Conservation (phyloP, 108 stramenopile genomes). For the Skeletonema grethae region DNA sequence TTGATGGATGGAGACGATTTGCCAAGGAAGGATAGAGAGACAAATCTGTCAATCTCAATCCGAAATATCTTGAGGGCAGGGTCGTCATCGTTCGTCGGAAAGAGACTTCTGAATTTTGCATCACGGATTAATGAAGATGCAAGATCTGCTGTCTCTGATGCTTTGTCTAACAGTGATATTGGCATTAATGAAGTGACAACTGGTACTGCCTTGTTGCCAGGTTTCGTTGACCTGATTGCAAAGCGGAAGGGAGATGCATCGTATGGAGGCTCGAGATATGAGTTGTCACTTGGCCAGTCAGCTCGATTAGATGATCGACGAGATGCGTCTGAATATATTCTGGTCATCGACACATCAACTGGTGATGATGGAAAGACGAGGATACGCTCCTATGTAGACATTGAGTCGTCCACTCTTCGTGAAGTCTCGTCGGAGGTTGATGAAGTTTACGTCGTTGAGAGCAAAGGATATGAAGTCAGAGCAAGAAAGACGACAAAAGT, state of each 20-base stretch:
- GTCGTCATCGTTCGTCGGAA: conserved; percentile 12
- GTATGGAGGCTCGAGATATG: conserved; percentile 62
- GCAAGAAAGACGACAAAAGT: conserved; percentile 42
- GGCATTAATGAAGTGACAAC: conserved; percentile 24
- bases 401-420: conserved; percentile 31
- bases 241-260: conserved; percentile 64
- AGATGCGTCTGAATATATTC: conserved; percentile 45
- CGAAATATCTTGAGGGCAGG: conserved; percentile 29
- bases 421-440: conserved; percentile 38
- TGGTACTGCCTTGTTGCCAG: conserved; percentile 55
- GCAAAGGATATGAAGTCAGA: conserved; percentile 62
- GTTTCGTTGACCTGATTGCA: conserved; percentile 67
- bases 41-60: conserved; percentile 35
- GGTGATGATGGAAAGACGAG: conserved; percentile 66
- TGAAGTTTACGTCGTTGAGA: conserved; percentile 54
- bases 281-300: conserved; percentile 46
- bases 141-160: conserved; percentile 28
- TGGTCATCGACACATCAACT: conserved; percentile 60
- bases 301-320: conserved; percentile 41
- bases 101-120: conserved; percentile 47
- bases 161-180: conserved; percentile 13
- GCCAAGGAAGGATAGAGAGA: background rate
- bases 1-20: conserved; percentile 48
- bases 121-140: conserved; percentile 39
- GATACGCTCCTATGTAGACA: conserved; percentile 53